These are phyloP conservation scores for Fusarium anguioides DNA, from an alignment of 2,329 filamentous ascomycete genomes.

Conservation along the genomic window DNA sequence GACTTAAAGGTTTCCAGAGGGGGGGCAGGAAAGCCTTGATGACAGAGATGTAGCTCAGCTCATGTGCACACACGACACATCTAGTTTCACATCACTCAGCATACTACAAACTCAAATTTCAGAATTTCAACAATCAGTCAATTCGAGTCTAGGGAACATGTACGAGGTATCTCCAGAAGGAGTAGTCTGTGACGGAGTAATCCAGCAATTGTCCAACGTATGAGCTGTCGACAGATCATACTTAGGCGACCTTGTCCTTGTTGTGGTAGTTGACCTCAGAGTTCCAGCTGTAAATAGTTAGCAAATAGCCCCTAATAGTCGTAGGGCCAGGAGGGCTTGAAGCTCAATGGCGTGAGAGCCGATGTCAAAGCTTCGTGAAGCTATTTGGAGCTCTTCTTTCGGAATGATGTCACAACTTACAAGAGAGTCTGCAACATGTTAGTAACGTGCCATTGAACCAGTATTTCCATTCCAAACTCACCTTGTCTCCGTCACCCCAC, in stretches of 20 bases:
- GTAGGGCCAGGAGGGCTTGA: neutral
- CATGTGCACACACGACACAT: neutral
- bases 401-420: slow-evolving; percentile 45
- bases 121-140: slow-evolving; percentile 40
- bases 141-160: slow-evolving; percentile 51
- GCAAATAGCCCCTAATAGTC: slow-evolving; percentile 2
- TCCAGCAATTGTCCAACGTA: slow-evolving; percentile 45
- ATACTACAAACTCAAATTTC: neutral
- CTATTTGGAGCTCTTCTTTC: slow-evolving; percentile 5
- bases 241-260: slow-evolving; percentile 76
- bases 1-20: neutral
- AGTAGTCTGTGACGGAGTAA: slow-evolving; percentile 41
- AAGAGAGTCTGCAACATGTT: slow-evolving; percentile 64
- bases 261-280: slow-evolving; percentile 96
- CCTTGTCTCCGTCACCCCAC: slow-evolving; percentile 97
- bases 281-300: slow-evolving; percentile 80
- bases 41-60: neutral
- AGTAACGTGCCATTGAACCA: slow-evolving; percentile 33
- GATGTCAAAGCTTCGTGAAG: slow-evolving; percentile 13
- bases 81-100: neutral
- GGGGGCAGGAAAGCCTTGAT: neutral
- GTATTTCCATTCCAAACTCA: slow-evolving; percentile 50
- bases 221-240: slow-evolving; percentile 26
- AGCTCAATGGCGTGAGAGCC: neutral
- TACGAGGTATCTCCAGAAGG: slow-evolving; percentile 46